A percentile compares a stretch with the other conserved stretches of the same genome.
Evolutionary conservation across 2,329 filamentous ascomycete species (phyloP).

Genomic region (Alternaria ethzedia): DNA sequence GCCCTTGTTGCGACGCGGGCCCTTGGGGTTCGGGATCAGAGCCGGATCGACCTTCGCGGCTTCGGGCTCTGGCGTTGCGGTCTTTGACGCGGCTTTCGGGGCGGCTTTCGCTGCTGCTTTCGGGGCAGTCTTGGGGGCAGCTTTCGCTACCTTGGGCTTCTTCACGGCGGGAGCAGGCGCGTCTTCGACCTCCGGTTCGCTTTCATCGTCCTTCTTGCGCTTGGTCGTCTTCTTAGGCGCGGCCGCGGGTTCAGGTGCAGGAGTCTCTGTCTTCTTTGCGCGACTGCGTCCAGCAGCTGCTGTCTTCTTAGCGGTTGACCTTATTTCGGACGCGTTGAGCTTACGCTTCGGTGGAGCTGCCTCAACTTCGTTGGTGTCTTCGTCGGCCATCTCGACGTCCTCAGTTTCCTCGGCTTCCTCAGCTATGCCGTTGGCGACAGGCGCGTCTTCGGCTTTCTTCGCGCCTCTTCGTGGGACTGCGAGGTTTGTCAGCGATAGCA

Average conservation of each 20-base stretch:
- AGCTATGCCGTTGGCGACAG: conserved; percentile 16
- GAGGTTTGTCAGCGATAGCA: conserved; percentile 22
- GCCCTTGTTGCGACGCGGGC: conserved; percentile 38
- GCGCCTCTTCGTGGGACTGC: conserved; percentile 30
- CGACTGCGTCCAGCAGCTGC: conserved; percentile 29
- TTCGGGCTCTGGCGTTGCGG: conserved; percentile 10
- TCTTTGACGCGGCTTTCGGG: conserved; percentile 15
- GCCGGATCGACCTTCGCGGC: conserved; percentile 17
- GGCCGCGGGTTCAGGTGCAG: conserved; percentile 22
- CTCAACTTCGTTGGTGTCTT: conserved; percentile 7
- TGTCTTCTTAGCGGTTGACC: conserved; percentile 14
- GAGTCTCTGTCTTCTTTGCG: conserved; percentile 35
- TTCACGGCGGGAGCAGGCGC: conserved; percentile 29
- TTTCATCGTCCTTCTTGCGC: conserved; percentile 41
- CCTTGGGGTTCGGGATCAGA: conserved; percentile 35
- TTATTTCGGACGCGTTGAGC: conserved; percentile 13
- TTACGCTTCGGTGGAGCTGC: conserved; percentile 21
- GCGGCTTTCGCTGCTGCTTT: conserved; percentile 19
- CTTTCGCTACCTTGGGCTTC: conserved; percentile 33
- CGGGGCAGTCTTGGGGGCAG: conserved; percentile 18
- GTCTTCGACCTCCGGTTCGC: conserved; percentile 25
- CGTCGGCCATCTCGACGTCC: conserved; percentile 2
- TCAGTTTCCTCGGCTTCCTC: conserved; percentile 12
- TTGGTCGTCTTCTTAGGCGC: conserved; percentile 29
- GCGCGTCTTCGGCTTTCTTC: conserved; percentile 31